Base-by-base conservation (phyloP, 495 filamentous ascomycete species). In the Pseudotulostoma volvatum region DNA sequence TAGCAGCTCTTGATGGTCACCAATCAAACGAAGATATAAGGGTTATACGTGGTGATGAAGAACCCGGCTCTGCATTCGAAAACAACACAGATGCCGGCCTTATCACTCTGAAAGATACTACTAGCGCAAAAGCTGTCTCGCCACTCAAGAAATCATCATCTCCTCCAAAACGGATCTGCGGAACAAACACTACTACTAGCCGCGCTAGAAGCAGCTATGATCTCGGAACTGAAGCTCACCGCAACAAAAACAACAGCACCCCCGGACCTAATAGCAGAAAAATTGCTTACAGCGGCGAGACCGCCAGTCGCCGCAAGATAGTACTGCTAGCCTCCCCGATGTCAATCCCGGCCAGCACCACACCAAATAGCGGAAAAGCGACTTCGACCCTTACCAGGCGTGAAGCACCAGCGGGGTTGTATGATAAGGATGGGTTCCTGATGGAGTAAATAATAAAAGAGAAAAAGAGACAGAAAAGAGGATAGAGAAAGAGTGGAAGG, bases 361-460 rank as follows among this genome's bases (percentile, higher is more conserved):
- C 5, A 9, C 20, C 11, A 8, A 34, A 34, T 23, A 35, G 36
- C 16, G 32, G 34, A 19, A 39, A 40, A 52, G 54, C 11, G 3
- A 45, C 48, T n/a, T n/a, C n/a, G n/a, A n/a, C n/a, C n/a, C n/a
- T n/a, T n/a, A n/a, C n/a, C n/a, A n/a, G n/a, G n/a, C n/a, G n/a
- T 30, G 44, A 51, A 9, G 66, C 62, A 1, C 63, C 64, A 18
- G 63, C 46, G 11, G 68, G 66, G 45, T 38, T 68, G 36, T 70
- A 70, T 41, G 66, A 70, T 43, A 53, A 57, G 8, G 59, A 67
- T 37, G 66, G 66, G 7, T 68, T 70, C 42, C 38, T 68, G 37
- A 59, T 55, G 37, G 66, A 68, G 44, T 63, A 47, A 42, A 38
- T n/a, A n/a, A n/a, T n/a, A n/a, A n/a, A n/a, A n/a, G n/a, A n/a